phyloP scores from a whole-genome alignment of 306 rosid species.

The Trifolium dubium region DNA sequence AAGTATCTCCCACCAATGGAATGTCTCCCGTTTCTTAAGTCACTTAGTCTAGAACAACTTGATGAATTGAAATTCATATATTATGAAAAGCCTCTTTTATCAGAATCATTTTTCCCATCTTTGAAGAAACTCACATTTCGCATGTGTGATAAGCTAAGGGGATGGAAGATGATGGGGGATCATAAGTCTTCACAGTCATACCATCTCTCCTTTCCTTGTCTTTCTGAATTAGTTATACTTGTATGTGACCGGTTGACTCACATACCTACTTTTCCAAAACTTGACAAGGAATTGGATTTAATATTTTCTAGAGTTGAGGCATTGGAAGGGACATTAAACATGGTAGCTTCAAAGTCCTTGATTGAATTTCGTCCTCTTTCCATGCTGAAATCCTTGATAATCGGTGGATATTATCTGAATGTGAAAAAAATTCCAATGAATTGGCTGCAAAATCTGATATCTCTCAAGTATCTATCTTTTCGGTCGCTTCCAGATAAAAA shows the following conservation, averaged over 20 bases:
- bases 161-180: background rate
- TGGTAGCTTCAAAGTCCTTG: background rate
- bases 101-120: background rate
- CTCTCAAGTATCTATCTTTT: background rate
- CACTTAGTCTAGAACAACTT: background rate
- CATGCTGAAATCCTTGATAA: background rate
- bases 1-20: constrained; percentile 28
- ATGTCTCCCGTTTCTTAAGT: constrained; percentile 27
- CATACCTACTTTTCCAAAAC: background rate
- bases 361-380: background rate
- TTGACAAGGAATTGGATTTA: background rate
- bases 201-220: background rate
- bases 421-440: background rate
- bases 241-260: background rate
- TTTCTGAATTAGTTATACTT: background rate
- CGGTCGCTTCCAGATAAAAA: too few species aligned
- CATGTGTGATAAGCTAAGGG: accelerated
- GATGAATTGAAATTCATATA: background rate
- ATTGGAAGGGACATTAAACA: background rate
- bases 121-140: background rate
- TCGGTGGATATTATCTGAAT: background rate
- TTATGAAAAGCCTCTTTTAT: background rate
- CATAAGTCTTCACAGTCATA: background rate
- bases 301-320: background rate
- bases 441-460: background rate